Conservation (phyloP, 495 filamentous ascomycete species). For the Platismatia glauca region DNA sequence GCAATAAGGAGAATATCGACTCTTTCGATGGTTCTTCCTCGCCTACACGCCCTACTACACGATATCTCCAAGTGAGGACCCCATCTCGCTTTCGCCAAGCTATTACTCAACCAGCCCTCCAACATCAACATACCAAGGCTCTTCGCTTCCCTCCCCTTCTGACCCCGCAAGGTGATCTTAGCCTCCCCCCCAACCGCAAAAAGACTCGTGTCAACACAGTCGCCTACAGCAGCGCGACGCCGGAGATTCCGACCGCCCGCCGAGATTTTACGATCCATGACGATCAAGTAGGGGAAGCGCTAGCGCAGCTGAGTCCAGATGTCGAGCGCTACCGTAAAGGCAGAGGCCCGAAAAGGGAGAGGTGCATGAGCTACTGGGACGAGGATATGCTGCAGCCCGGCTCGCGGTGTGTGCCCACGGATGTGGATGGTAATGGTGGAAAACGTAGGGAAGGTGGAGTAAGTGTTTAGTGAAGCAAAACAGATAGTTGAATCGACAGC, state of each 20-base stretch:
- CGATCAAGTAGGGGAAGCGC: slow-evolving; percentile 3
- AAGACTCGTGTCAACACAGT: background rate
- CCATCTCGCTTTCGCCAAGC: slow-evolving; percentile 5
- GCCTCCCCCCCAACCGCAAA: slow-evolving; percentile 13
- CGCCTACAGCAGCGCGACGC: background rate
- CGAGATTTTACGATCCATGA: slow-evolving; percentile 17
- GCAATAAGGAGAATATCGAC: slow-evolving; percentile 19
- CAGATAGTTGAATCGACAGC: slow-evolving; percentile 2
- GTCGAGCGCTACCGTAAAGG: slow-evolving; percentile 21
- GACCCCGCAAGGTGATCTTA: slow-evolving; percentile 11
- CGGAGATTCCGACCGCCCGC: background rate
- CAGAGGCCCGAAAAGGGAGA: slow-evolving; percentile 17
- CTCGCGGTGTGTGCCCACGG: background rate
- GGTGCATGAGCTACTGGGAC: slow-evolving; percentile 24
- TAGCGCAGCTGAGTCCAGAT: slow-evolving; percentile 18
- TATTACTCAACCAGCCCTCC: background rate
- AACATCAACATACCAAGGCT: background rate
- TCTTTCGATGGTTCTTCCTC: slow-evolving; percentile 4
- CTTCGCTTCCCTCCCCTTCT: slow-evolving; percentile 4
- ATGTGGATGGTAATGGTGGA: background rate
- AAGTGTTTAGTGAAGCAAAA: slow-evolving; percentile 8
- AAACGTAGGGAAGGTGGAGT: slow-evolving; percentile 6
- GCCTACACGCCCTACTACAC: background rate
- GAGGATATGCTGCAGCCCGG: slow-evolving; percentile 14
- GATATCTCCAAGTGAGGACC: background rate